Percentiles rank a stretch among this genome's conserved stretches.
phyloP scores from a whole-genome alignment of 2,329 filamentous ascomycete species.

The Calonectria pauciramosa region DNA sequence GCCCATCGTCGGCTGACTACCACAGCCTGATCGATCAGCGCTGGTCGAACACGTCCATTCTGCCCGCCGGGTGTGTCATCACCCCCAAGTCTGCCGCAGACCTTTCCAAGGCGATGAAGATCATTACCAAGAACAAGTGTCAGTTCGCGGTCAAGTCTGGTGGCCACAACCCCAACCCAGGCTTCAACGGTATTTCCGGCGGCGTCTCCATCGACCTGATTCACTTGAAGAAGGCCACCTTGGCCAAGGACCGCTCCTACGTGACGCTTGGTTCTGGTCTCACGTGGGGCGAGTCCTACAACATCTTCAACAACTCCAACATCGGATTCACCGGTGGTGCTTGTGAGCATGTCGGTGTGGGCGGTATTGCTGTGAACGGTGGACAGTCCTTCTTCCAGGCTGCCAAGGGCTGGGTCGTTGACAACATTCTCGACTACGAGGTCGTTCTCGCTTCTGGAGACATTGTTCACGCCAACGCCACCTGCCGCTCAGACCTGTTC shows the following conservation, averaged over 20 bases:
- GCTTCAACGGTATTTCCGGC: not conserved
- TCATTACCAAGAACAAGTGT: not conserved
- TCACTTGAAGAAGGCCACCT: not conserved
- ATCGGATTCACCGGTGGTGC: not conserved
- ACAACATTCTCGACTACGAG: not conserved
- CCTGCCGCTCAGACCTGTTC: not conserved
- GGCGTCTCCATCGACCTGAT: not conserved
- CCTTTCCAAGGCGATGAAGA: not conserved
- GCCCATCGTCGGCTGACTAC: not conserved
- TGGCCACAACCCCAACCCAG: not conserved
- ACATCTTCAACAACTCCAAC: not conserved
- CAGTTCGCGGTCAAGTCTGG: not conserved
- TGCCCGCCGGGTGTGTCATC: not conserved
- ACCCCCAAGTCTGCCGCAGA: not conserved
- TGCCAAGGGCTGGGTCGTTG: not conserved
- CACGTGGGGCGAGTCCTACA: not conserved
- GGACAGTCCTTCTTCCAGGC: not conserved
- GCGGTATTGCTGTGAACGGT: not conserved
- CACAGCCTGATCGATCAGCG: not conserved
- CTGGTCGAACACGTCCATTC: not conserved
- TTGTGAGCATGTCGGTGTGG: not conserved
- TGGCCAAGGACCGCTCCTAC: not conserved
- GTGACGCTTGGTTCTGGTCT: not conserved
- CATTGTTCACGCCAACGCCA: not conserved
- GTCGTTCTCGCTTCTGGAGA: not conserved